Evolutionary conservation across 2,329 filamentous ascomycete genomes (phyloP), one percentile per base, ranked within the genome.

Genomic region (Alternaria angustiovoidea): DNA sequence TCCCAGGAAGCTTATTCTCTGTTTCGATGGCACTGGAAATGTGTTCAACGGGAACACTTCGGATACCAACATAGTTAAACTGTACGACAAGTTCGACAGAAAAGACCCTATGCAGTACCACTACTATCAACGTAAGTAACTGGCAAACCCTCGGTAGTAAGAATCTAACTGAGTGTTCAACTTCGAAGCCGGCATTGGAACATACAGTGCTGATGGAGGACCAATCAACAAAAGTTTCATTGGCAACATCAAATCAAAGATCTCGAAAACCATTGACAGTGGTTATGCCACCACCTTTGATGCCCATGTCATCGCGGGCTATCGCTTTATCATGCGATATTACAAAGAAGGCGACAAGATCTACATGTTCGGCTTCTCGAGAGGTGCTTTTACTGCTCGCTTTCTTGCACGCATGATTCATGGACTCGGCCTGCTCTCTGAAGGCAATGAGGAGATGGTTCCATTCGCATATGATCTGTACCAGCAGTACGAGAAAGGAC

Each of bases 331-430:
- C 34, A 76, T 78, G 74, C 63, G 65, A 20, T 72, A 75, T 39
- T 78, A 75, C 58, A 57, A 56, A 9, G 61, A 59, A 0, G 75
- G 73, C 6, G 75, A 75, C 57, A 49, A 68, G 38, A 75, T 77
- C 32, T 77, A 74, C 64, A 70, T 77, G 28, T 77, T 77, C 55
- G 75, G 75, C 28, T 77, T 77, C 65, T 73, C 68, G 20, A 63
- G 74, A 26, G 75, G 75, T 7, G 74, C 76, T 2, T 78, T 74
- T 47, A 78, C 75, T 0, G 75, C 75, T 7, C 68, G 75, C 5
- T 78, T 77, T 42, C 67, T 78, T 9, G 66, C 68, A 20, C 62
- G 63, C 46, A 73, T 75, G 63, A 55, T 64, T 64, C 47, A 59
- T 59, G 8, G 61, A 24, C 24, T 73, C 7, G 71, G 72, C 2